phyloP scores from a whole-genome alignment of 2,329 filamentous ascomycete species.

The Cyanodermella asteris region DNA sequence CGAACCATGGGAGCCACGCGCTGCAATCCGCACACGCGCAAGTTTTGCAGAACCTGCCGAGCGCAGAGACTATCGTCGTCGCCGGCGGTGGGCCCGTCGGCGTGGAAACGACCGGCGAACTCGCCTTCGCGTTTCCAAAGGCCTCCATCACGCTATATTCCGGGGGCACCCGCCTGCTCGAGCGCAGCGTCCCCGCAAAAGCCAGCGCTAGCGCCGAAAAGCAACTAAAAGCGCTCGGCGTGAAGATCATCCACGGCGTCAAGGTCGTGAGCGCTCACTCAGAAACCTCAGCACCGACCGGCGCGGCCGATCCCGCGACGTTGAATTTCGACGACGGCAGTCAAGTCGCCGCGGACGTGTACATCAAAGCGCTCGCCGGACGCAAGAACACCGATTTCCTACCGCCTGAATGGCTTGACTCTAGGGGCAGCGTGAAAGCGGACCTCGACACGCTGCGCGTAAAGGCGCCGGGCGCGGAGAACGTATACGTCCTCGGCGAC shows the following conservation, averaged over 20 bases:
- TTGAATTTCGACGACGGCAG: constrained; percentile 25
- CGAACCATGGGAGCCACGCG: constrained; percentile 9
- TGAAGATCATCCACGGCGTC: constrained; percentile 21
- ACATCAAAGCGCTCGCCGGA: constrained; percentile 30
- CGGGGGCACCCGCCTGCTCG: constrained; percentile 16
- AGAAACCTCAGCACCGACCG: too few relatives aligned
- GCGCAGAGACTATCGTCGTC: constrained; percentile 60
- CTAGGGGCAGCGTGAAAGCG: constrained; percentile 25
- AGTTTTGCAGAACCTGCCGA: too few relatives aligned
- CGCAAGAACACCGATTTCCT: constrained; percentile 31
- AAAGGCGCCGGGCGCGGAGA: constrained; percentile 21
- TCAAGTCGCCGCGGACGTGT: constrained; percentile 26
- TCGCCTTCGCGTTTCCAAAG: constrained; percentile 25
- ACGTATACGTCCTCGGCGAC: constrained; percentile 27
- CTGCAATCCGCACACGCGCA: constrained; percentile 10
- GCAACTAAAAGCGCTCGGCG: constrained; percentile 24
- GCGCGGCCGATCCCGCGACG: constrained; percentile 18
- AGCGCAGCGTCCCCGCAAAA: constrained; percentile 17
- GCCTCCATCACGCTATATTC: constrained; percentile 9
- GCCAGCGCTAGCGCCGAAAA: constrained; percentile 21
- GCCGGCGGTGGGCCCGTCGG: constrained; percentile 82
- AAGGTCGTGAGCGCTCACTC: constrained; percentile 12
- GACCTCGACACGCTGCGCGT: constrained; percentile 23
- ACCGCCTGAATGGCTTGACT: constrained; percentile 23
- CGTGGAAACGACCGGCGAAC: constrained; percentile 93